These are phyloP conservation scores for Rhazya stricta DNA, from an alignment of 257 asterid genomes.

Conservation along the genomic window DNA sequence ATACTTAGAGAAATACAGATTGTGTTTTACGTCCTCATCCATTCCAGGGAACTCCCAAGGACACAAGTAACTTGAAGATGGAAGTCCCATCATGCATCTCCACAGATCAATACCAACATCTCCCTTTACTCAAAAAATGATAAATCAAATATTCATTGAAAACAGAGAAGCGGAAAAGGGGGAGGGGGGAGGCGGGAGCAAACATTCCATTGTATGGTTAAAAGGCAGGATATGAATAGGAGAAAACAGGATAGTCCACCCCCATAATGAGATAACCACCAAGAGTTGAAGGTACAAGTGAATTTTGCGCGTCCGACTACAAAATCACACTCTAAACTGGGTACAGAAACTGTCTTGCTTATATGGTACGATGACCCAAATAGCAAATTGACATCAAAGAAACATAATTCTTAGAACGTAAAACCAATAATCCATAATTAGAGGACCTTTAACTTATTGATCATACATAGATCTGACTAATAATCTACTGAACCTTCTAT, in stretches of 20 bases:
- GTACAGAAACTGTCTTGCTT: background rate
- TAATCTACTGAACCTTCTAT: background rate
- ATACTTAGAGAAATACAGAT: background rate
- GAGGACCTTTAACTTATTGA: background rate
- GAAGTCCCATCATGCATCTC: constrained; percentile 50
- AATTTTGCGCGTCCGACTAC: background rate
- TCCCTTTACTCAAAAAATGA: constrained; percentile 54
- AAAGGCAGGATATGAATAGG: background rate
- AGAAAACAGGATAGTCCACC: background rate
- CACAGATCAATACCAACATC: constrained; percentile 96
- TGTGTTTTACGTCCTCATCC: constrained; percentile 78
- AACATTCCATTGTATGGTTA: too few species aligned
- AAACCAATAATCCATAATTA: background rate
- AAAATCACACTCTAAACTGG: background rate
- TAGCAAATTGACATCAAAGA: background rate
- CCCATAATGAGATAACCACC: background rate
- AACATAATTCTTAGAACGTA: background rate
- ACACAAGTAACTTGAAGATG: constrained; percentile 87
- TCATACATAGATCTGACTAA: background rate
- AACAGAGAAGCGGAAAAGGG: too few species aligned
- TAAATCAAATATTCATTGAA: background rate
- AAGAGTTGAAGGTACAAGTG: background rate
- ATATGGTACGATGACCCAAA: background rate
- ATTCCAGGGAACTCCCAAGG: constrained; percentile 88
- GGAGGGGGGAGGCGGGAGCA: too few species aligned